A percentile compares a stretch with the other conserved stretches of the same genome.
Conservation (phyloP, 2,329 filamentous ascomycete species). For the Niveomyces coronatus region DNA sequence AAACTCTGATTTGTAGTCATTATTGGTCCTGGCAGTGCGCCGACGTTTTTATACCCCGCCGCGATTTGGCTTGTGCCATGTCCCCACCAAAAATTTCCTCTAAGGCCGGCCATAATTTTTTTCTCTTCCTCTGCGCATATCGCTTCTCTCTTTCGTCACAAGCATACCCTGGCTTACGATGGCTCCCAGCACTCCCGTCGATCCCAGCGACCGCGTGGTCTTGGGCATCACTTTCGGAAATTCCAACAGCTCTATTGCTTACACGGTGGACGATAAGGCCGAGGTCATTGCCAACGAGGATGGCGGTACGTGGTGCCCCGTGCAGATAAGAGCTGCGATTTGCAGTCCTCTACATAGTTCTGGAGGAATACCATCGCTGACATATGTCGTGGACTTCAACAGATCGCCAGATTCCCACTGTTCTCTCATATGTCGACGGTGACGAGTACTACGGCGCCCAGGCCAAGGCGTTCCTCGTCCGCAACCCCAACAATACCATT, state of each 20-base stretch:
- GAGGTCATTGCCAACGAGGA: slow-evolving; percentile 99
- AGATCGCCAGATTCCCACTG: slow-evolving; percentile 95
- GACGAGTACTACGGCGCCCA: slow-evolving; percentile 96
- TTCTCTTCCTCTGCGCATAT: background rate
- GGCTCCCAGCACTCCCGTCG: slow-evolving; percentile 35
- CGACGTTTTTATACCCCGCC: too few species aligned
- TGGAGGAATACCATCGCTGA: too few species aligned
- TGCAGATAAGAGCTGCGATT: too few species aligned
- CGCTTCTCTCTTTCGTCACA: too few species aligned
- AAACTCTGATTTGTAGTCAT: too few species aligned
- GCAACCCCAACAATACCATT: slow-evolving; percentile 87
- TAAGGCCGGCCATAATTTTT: too few species aligned
- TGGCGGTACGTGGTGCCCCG: slow-evolving; percentile 53
- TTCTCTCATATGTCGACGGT: slow-evolving; percentile 88
- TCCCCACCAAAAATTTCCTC: too few species aligned
- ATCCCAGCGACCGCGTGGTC: slow-evolving; percentile 53
- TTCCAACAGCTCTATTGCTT: slow-evolving; percentile 95
- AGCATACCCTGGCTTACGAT: slow-evolving; percentile 26
- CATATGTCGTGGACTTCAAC: too few species aligned
- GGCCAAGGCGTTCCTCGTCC: slow-evolving; percentile 85
- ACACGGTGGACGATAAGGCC: slow-evolving; percentile 84
- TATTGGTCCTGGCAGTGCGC: too few species aligned
- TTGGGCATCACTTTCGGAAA: slow-evolving; percentile 98
- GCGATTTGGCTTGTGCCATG: too few species aligned
- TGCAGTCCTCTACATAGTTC: too few species aligned